phyloP scores from a whole-genome alignment of 1,284 basidiomycete species.

The Papiliotrema nemorosa region DNA sequence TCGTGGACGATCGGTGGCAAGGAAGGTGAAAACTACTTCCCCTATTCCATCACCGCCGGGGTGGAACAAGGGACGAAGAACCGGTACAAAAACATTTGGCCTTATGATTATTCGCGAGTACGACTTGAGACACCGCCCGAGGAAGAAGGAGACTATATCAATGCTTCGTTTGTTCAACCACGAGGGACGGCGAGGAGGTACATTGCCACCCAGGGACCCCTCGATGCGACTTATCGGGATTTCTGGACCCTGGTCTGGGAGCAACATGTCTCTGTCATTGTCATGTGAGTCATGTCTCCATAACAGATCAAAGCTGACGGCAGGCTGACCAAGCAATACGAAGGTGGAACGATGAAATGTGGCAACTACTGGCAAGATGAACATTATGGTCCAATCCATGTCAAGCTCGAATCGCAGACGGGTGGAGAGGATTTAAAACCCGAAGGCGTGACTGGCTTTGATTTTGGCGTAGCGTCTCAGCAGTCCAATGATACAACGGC shows the following conservation, averaged over 20 bases:
- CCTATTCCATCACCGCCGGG: constrained; percentile 89
- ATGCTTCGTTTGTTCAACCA: constrained; percentile 86
- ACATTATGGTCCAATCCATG: constrained; percentile 65
- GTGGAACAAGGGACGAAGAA: constrained; percentile 95
- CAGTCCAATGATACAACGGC: constrained; percentile 14
- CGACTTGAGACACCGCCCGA: constrained; percentile 56
- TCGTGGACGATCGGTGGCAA: constrained; percentile 4
- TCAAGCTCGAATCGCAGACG: constrained; percentile 62
- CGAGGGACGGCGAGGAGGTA: constrained; percentile 73
- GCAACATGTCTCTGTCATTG: constrained; percentile 55
- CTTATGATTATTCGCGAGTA: constrained; percentile 76
- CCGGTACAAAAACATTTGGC: constrained; percentile 92
- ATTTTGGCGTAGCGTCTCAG: constrained; percentile 35
- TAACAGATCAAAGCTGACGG: constrained; percentile 55
- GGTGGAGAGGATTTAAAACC: constrained; percentile 50
- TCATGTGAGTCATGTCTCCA: constrained; percentile 59
- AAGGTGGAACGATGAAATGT: constrained; percentile 85
- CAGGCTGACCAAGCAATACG: constrained; percentile 89
- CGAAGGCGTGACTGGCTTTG: constrained; percentile 40
- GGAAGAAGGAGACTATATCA: constrained; percentile 82
- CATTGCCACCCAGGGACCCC: constrained; percentile 94
- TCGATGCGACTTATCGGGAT: constrained; percentile 82
- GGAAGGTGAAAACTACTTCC: constrained; percentile 56
- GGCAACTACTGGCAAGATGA: constrained; percentile 82
- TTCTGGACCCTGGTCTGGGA: constrained; percentile 78